Evolutionary conservation across 371 early-diverging fungal genomes (phyloP), one percentile per base, ranked within the genome.

Genomic region (Nematocida sp.): DNA sequence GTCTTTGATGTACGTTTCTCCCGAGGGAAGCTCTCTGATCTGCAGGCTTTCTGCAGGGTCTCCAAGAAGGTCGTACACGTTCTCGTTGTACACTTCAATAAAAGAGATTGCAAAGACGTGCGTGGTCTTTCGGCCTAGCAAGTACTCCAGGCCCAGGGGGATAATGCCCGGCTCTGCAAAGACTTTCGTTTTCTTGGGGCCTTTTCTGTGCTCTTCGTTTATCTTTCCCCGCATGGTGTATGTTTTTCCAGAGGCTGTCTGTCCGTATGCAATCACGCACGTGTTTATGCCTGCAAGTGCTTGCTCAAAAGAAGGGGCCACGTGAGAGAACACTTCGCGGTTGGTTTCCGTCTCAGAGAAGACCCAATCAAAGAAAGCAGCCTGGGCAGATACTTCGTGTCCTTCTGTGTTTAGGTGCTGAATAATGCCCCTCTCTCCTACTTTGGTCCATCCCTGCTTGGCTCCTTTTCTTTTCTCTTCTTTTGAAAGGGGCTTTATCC

Each of bases 251-350:
- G 90, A 88, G 67, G 95, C 95, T 11, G 96, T 95, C 83, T 95
- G 97, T 0, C 97, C 95, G 84, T 94, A 95, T 56, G 95, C 96
- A 86, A 98, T 94, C 79, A 95, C 91, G 5, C 96, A 94, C 0
- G 94, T 94, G 80, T 93, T 91, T 78, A 90, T 95, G 1, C 95
- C 96, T 80, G 95, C 94, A 49, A 95, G 77, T 0, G 92, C 92
- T 1, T 91, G 90, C 79, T 93, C 93, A 2, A 96, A 89, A 25
- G 94, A 82, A 80, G 90, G 91, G 21, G 89, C 88, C 5, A 96
- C 88, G 76, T 96, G 95, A 36, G 88, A 88, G 87, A 90, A 96
- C 15, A 96, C 89, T 29, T 87, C 86, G 19, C 84, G 79, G 83
- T 98, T 96, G 1, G 84, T 83, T 19, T 85, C 78, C 0, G 78